phyloP scores from a whole-genome alignment of 2,329 filamentous ascomycete genomes.

The Fusarium keratoplasticum region DNA sequence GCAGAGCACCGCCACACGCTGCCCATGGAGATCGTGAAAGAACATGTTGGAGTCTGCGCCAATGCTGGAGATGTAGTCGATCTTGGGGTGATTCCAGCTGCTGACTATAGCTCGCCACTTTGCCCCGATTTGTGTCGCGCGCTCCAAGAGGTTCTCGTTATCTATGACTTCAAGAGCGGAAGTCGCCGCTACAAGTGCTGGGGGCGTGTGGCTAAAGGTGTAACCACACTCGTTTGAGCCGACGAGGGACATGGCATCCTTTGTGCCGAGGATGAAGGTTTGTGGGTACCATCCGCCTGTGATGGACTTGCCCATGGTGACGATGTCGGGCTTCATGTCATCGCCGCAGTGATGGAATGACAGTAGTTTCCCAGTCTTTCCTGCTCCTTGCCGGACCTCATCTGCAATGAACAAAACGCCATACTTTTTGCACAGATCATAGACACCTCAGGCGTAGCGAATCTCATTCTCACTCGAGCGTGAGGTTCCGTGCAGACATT shows the following conservation, averaged over 20 bases:
- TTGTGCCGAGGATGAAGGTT: background rate
- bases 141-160: background rate
- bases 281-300: constrained; percentile 29
- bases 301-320: constrained; percentile 38
- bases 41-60: background rate
- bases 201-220: background rate
- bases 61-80: background rate
- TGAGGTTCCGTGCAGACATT: background rate
- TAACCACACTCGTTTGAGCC: background rate
- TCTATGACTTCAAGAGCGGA: background rate
- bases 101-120: background rate
- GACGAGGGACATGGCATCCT: background rate
- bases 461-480: constrained; percentile 11
- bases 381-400: constrained; percentile 38
- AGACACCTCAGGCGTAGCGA: constrained; percentile 9
- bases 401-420: constrained; percentile 40
- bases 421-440: constrained; percentile 26
- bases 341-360: constrained; percentile 32
- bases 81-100: background rate
- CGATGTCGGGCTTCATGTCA: constrained; percentile 38
- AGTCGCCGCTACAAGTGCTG: background rate
- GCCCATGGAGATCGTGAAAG: background rate
- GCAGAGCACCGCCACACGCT: background rate
- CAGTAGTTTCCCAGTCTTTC: constrained; percentile 40
- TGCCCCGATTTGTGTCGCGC: background rate